Conservation (phyloP, 73 alveolate species). For the Blepharisma japonicum region DNA sequence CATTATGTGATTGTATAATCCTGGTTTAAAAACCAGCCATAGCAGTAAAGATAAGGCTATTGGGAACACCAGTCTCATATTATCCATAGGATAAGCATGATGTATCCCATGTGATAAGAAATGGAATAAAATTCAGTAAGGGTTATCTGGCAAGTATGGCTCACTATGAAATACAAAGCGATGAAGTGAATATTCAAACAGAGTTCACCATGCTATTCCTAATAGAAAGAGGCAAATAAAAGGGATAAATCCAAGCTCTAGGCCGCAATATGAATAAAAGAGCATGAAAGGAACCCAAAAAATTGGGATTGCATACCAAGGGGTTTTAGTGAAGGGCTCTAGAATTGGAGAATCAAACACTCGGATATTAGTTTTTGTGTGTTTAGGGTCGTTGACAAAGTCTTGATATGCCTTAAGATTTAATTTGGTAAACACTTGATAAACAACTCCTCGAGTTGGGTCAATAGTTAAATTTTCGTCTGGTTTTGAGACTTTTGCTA, state of each 20-base stretch:
- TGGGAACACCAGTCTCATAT: conserved; percentile 61
- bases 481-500: not conserved
- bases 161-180: conserved; percentile 63
- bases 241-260: conserved; percentile 12
- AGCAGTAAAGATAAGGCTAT: conserved; percentile 39
- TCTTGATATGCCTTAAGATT: conserved; percentile 39
- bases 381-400: conserved; percentile 63
- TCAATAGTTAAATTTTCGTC: conserved; percentile 30
- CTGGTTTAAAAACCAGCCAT: not conserved
- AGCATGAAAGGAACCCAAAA: conserved; percentile 57
- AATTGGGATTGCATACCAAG: conserved; percentile 56
- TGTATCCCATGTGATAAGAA: conserved; percentile 65
- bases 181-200: conserved; percentile 57
- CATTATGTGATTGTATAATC: not conserved
- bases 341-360: conserved; percentile 41
- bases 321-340: conserved; percentile 54
- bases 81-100: conserved; percentile 75
- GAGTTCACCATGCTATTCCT: conserved; percentile 48
- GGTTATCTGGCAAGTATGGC: conserved; percentile 42
- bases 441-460: conserved; percentile 31
- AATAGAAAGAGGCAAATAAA: not conserved
- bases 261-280: conserved; percentile 5
- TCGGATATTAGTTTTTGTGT: conserved; percentile 41
- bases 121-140: conserved; percentile 33
- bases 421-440: conserved; percentile 28